Evolutionary conservation across 2,329 filamentous ascomycete genomes (phyloP).

Genomic region (Fusarium palustre): DNA sequence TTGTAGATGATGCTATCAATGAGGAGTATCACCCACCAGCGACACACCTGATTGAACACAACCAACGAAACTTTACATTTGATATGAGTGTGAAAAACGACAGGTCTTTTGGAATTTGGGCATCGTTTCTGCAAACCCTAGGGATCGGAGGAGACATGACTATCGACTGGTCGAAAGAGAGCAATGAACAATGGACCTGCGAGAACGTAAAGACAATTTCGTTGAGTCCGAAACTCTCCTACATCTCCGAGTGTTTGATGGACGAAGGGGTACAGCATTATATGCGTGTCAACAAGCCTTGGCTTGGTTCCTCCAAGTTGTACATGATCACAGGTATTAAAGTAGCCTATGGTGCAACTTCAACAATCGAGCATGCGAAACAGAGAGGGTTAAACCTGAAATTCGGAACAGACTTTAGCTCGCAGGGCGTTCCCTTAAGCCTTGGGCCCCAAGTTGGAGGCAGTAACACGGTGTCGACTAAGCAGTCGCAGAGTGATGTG

Average conservation of each 20-base stretch:
- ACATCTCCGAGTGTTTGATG: not conserved
- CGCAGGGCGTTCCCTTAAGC: not conserved
- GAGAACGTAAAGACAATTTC: not conserved
- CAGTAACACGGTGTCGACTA: not conserved
- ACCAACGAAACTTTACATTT: not conserved
- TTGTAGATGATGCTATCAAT: not conserved
- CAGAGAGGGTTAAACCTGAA: not conserved
- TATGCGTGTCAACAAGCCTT: not conserved
- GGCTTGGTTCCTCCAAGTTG: not conserved
- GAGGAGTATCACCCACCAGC: not conserved
- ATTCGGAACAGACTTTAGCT: not conserved
- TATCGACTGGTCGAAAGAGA: not conserved
- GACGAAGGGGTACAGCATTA: not conserved
- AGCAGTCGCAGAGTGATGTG: not conserved
- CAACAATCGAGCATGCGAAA: not conserved
- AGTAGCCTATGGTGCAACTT: not conserved
- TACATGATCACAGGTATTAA: not conserved
- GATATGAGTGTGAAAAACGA: not conserved
- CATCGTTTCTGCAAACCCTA: not conserved
- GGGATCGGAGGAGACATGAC: not conserved
- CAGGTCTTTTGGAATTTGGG: not conserved
- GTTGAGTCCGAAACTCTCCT: not conserved
- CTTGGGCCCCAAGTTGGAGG: not conserved
- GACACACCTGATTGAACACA: not conserved
- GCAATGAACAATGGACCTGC: not conserved